phyloP scores from a whole-genome alignment of 768 basidiomycete species.

The Mycena maculata region DNA sequence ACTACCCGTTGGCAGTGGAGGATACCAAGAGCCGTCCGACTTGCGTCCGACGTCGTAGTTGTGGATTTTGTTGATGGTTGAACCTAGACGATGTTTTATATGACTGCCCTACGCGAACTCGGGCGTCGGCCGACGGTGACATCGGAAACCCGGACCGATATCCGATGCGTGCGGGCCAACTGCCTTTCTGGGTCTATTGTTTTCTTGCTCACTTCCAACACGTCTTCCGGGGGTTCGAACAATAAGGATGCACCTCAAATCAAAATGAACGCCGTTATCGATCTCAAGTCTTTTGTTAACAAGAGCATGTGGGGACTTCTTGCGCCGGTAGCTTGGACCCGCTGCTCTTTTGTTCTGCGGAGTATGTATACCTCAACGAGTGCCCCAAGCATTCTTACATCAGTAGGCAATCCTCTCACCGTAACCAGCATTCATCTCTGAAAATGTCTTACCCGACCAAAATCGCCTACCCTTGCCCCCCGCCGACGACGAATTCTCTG shows the following conservation, averaged over 20 bases:
- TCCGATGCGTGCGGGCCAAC: background rate
- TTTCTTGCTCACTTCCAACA: background rate
- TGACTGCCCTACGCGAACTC: no score
- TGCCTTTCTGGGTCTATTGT: constrained; percentile 21
- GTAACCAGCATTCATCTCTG: background rate
- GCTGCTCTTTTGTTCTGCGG: constrained; percentile 28
- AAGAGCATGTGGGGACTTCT: constrained; percentile 3
- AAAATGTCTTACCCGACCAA: constrained; percentile 41
- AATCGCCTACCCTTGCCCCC: constrained; percentile 59
- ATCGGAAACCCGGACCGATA: background rate
- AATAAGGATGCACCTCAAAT: constrained; percentile 2
- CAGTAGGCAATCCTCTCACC: constrained; percentile 1
- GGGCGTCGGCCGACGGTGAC: background rate
- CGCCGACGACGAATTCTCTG: constrained; percentile 69
- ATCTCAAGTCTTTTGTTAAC: constrained; percentile 17
- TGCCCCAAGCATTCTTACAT: background rate
- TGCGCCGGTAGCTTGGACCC: background rate
- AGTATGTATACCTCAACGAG: constrained; percentile 15
- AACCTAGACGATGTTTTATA: no score
- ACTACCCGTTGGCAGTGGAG: no score
- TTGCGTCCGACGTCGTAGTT: no score
- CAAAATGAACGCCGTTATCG: background rate
- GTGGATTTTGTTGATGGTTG: no score
- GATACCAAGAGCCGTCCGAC: no score
- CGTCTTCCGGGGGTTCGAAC: background rate